Percentiles rank a stretch among this genome's conserved stretches.
These are phyloP conservation scores for Entomortierella beljakovae DNA, from an alignment of 192 early-diverging fungal genomes.

Conservation along the genomic window DNA sequence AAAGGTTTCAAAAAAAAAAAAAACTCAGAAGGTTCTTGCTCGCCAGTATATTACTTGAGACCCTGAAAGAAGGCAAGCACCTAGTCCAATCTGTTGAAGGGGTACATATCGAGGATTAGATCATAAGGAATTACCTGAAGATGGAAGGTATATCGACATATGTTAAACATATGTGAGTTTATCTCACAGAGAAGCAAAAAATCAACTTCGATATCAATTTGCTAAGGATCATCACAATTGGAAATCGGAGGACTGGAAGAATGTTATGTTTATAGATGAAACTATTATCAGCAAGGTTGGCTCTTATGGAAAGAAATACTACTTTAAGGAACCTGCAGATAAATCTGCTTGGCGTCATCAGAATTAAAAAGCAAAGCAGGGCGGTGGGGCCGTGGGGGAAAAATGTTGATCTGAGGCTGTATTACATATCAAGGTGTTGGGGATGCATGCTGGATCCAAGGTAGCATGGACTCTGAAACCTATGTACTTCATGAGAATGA, in stretches of 20 bases:
- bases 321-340: neutral
- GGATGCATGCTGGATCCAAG: slow-evolving; percentile 1
- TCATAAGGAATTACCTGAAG: neutral
- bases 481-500: too few relatives aligned
- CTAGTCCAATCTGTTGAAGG: neutral
- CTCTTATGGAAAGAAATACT: too few relatives aligned
- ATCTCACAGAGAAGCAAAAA: neutral
- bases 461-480: slow-evolving; percentile 6
- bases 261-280: slow-evolving; percentile 24
- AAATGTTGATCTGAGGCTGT: slow-evolving; percentile 15
- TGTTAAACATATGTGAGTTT: neutral
- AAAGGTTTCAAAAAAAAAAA: too few relatives aligned
- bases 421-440: neutral
- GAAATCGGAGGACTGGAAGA: slow-evolving; percentile 10
- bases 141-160: neutral
- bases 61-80: neutral
- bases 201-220: neutral
- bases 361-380: neutral
- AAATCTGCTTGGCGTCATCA: neutral
- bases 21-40: neutral
- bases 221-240: neutral
- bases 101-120: too few relatives aligned
- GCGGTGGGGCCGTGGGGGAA: slow-evolving; percentile 10
- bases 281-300: neutral
- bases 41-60: neutral